Evolutionary conservation across 2,329 filamentous ascomycete genomes (phyloP).

Genomic region (Fusarium ramigenum): DNA sequence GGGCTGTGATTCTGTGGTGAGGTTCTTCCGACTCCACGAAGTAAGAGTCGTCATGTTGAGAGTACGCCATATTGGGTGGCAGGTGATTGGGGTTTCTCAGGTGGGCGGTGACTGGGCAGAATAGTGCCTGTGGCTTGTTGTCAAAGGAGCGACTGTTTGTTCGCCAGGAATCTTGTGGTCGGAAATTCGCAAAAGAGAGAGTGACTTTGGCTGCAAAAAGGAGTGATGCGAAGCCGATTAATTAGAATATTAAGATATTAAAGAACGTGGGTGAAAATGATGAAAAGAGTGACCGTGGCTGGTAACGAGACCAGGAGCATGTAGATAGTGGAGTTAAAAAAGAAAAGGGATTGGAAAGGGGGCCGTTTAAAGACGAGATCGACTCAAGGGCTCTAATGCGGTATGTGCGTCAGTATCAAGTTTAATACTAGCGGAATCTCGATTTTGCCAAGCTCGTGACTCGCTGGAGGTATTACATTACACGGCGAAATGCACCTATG

Average conservation of each 20-base stretch:
- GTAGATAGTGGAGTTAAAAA: slow-evolving; percentile 49
- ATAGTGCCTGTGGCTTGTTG: slow-evolving; percentile 39
- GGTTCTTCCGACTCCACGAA: slow-evolving; percentile 66
- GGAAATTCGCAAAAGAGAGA: slow-evolving; percentile 54
- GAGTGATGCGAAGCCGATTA: slow-evolving; percentile 52
- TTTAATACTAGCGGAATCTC: slow-evolving; percentile 37
- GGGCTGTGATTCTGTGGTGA: slow-evolving; percentile 69
- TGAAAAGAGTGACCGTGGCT: slow-evolving; percentile 68
- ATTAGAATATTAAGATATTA: slow-evolving; percentile 67
- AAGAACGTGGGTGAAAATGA: slow-evolving; percentile 63
- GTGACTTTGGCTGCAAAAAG: slow-evolving; percentile 35
- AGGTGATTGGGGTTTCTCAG: background rate
- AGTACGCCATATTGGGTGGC: slow-evolving; percentile 58
- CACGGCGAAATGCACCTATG: background rate
- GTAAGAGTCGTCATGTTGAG: slow-evolving; percentile 57
- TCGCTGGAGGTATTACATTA: background rate
- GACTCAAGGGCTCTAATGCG: slow-evolving; percentile 54
- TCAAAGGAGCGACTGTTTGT: slow-evolving; percentile 59
- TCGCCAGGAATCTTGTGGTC: slow-evolving; percentile 63
- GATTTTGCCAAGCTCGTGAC: slow-evolving; percentile 31
- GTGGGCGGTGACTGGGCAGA: slow-evolving; percentile 26
- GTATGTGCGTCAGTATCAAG: slow-evolving; percentile 46
- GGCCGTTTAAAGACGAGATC: slow-evolving; percentile 58
- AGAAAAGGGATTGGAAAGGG: slow-evolving; percentile 56
- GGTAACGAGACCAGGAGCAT: slow-evolving; percentile 57